phyloP scores from a whole-genome alignment of 2,329 filamentous ascomycete genomes.

The Leptoxyphium fumago region DNA sequence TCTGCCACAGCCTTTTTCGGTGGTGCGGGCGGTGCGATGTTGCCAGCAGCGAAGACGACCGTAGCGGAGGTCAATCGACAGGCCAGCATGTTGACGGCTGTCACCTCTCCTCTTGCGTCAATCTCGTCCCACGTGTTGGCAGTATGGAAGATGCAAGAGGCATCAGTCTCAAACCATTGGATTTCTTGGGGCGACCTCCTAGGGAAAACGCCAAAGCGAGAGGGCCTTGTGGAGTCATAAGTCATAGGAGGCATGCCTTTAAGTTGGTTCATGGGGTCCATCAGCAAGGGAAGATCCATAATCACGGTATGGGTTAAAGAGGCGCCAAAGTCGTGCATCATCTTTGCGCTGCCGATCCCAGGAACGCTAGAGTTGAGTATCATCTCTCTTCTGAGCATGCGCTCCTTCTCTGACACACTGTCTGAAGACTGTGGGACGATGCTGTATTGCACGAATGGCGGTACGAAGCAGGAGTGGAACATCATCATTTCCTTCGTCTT shows the following conservation, averaged over 20 bases:
- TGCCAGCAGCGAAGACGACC: conserved; percentile 49
- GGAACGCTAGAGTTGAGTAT: conserved; percentile 42
- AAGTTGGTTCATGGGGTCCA: conserved; percentile 48
- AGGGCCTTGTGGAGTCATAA: conserved; percentile 42
- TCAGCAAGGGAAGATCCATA: conserved; percentile 51
- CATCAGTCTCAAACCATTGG: conserved; percentile 52
- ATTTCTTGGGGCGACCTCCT: conserved; percentile 42
- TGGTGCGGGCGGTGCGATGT: conserved; percentile 37
- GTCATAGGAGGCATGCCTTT: conserved; percentile 42
- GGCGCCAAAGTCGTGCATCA: conserved; percentile 67
- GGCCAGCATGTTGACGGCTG: conserved; percentile 46
- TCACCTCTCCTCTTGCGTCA: conserved; percentile 17
- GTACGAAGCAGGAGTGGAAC: conserved; percentile 51
- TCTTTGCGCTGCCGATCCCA: conserved; percentile 48
- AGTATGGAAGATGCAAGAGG: conserved; percentile 58
- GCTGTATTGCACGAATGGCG: conserved; percentile 55
- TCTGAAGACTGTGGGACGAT: conserved; percentile 29
- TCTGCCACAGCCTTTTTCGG: conserved; percentile 15
- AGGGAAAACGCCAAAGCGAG: conserved; percentile 55
- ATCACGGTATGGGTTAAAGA: conserved; percentile 49
- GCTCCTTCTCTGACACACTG: conserved; percentile 1
- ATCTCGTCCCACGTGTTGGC: conserved; percentile 53
- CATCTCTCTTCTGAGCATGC: conserved; percentile 3
- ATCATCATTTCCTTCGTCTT: conserved; percentile 49
- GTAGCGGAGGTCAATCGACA: conserved; percentile 53